Evolutionary conservation across 2,329 filamentous ascomycete species (phyloP).

Genomic region (Orbilia brochopaga): DNA sequence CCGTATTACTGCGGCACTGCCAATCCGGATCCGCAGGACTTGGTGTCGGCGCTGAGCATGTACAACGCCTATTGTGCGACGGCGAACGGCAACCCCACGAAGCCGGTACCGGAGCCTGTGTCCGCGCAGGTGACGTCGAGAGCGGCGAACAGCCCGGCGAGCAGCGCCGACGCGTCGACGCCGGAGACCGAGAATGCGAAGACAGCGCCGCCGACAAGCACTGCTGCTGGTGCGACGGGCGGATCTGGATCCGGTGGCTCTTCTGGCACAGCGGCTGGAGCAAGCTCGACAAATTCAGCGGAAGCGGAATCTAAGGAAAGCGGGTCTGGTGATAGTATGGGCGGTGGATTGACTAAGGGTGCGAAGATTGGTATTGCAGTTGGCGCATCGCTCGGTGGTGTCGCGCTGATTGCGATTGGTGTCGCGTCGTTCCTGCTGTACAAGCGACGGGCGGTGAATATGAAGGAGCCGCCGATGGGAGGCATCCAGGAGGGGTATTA

Average conservation of each 20-base stretch:
- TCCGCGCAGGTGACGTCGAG: conserved; percentile 23
- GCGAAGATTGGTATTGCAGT: conserved; percentile 55
- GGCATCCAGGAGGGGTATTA: conserved; percentile 57
- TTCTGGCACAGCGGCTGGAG: not conserved
- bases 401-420: conserved; percentile 18
- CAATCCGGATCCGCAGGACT: conserved; percentile 51
- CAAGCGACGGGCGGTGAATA: conserved; percentile 51
- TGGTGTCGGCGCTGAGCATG: conserved; percentile 52
- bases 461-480: conserved; percentile 56
- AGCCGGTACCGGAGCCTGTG: conserved; percentile 28
- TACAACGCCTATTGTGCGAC: conserved; percentile 54
- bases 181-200: not conserved
- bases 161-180: conserved; percentile 19
- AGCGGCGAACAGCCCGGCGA: not conserved
- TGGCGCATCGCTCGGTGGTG: conserved; percentile 54
- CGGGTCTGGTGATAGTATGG: not conserved
- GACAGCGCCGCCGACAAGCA: not conserved
- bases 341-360: conserved; percentile 53
- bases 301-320: not conserved
- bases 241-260: not conserved
- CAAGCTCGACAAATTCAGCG: conserved; percentile 2
- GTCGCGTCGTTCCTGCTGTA: conserved; percentile 49
- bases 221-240: not conserved
- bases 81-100: conserved; percentile 52
- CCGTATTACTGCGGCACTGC: conserved; percentile 51